A percentile compares a stretch with the other conserved stretches of the same genome.
phyloP scores from a whole-genome alignment of 768 basidiomycete species.

The Mrakia frigida region DNA sequence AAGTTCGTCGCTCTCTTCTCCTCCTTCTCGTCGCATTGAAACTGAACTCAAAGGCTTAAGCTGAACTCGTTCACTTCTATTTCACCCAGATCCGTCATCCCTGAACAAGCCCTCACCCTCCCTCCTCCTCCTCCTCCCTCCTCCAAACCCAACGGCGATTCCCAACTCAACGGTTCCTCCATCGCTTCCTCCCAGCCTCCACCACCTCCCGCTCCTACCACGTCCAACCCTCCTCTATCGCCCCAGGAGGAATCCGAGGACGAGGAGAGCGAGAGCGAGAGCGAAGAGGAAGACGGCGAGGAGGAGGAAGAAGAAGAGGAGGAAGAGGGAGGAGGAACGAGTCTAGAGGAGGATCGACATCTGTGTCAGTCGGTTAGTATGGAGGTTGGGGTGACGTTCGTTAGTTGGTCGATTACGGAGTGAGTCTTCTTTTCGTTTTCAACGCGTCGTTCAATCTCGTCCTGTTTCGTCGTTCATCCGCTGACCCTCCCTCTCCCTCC shows the following conservation, averaged over 20 bases:
- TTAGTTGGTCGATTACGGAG: slow-evolving; percentile 5
- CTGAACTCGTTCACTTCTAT: no score
- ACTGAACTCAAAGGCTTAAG: no score
- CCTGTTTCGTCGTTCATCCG: neutral
- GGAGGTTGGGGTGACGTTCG: slow-evolving; percentile 5
- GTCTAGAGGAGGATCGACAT: neutral
- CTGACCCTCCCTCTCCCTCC: neutral
- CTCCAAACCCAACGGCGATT: neutral
- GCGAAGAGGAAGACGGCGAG: neutral
- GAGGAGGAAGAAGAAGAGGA: neutral
- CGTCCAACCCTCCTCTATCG: neutral
- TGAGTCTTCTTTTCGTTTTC: neutral
- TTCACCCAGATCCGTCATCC: slow-evolving; percentile 1
- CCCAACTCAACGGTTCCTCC: neutral
- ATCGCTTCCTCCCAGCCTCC: neutral
- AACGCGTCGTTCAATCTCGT: neutral
- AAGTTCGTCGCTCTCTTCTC: neutral
- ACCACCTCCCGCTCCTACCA: neutral
- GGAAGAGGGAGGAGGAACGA: no score
- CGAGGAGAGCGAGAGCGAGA: neutral
- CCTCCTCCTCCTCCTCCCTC: neutral
- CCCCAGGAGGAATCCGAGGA: neutral
- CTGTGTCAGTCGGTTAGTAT: slow-evolving; percentile 3
- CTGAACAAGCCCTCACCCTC: neutral
- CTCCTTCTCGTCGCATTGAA: no score